Conservation (phyloP, 371 early-diverging fungal genomes). For the Batkoa obscura region DNA sequence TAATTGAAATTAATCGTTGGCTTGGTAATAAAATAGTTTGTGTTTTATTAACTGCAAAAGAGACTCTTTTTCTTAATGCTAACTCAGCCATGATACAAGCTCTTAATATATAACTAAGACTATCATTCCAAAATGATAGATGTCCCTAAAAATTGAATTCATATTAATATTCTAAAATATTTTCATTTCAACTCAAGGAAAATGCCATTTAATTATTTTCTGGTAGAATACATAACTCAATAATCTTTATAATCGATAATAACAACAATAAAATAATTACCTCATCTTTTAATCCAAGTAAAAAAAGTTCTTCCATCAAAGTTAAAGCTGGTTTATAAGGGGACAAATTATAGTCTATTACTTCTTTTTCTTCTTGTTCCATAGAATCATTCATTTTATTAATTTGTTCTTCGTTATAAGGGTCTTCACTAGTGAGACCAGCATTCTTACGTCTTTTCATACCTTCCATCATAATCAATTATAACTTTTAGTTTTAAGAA, state of each 20-base stretch:
- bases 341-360: not conserved
- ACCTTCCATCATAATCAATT: not conserved
- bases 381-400: not conserved
- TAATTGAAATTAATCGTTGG: slow-evolving; percentile 71
- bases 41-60: slow-evolving; percentile 65
- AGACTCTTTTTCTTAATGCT: slow-evolving; percentile 73
- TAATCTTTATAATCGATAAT: not conserved
- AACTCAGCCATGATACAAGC: slow-evolving; percentile 91
- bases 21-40: slow-evolving; percentile 39
- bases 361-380: not conserved
- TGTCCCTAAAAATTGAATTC: slow-evolving; percentile 40
- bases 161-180: slow-evolving; percentile 3
- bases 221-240: not conserved
- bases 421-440: not conserved
- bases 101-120: slow-evolving; percentile 84
- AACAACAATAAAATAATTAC: slow-evolving; percentile 29
- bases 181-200: not conserved
- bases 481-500: not conserved
- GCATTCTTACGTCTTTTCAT: slow-evolving; percentile 2
- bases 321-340: slow-evolving; percentile 41
- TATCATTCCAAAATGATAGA: slow-evolving; percentile 96
- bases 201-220: not conserved
- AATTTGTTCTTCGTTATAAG: not conserved
- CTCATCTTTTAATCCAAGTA: slow-evolving; percentile 85
- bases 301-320: slow-evolving; percentile 81